These are phyloP conservation scores for Chlamydomonas reinhardtii DNA, from an alignment of 163 green algal species.

Conservation along the genomic window DNA sequence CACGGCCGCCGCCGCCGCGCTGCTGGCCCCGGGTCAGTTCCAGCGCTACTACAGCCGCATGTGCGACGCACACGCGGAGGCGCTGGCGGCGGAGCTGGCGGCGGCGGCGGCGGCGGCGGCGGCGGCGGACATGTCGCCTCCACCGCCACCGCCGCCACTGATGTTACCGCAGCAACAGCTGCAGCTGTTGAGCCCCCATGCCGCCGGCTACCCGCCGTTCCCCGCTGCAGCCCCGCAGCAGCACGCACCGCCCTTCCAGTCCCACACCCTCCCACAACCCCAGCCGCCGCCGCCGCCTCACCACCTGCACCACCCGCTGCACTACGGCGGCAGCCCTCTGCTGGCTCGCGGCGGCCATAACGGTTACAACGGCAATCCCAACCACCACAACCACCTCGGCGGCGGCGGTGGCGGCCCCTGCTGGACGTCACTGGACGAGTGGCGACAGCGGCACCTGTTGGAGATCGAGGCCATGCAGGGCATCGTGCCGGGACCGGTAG, in stretches of 20 bases:
- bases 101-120: neutral
- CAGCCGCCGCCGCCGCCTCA: no score
- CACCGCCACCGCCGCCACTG: no score
- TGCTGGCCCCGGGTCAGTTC: conserved; percentile 19
- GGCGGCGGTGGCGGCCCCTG: neutral
- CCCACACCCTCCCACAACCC: no score
- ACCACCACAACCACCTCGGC: neutral
- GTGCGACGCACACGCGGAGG: conserved; percentile 22
- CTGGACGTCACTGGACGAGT: conserved; percentile 36
- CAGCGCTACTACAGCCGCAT: conserved; percentile 26
- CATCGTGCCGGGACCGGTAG: neutral
- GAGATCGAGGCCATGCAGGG: conserved; percentile 35
- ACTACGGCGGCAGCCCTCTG: no score
- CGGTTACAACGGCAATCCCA: no score
- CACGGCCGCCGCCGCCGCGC: conserved; percentile 11
- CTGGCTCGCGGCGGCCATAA: no score
- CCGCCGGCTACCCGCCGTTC: no score
- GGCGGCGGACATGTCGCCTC: neutral
- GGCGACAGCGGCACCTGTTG: conserved; percentile 3
- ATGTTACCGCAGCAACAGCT: neutral
- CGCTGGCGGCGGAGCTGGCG: conserved; percentile 15
- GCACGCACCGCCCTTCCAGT: no score
- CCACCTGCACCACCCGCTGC: no score
- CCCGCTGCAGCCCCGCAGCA: no score
- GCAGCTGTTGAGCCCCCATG: neutral